A percentile compares a stretch with the other conserved stretches of the same genome.
phyloP scores from a whole-genome alignment of 2,329 filamentous ascomycete genomes.

The Xylariales sp. region DNA sequence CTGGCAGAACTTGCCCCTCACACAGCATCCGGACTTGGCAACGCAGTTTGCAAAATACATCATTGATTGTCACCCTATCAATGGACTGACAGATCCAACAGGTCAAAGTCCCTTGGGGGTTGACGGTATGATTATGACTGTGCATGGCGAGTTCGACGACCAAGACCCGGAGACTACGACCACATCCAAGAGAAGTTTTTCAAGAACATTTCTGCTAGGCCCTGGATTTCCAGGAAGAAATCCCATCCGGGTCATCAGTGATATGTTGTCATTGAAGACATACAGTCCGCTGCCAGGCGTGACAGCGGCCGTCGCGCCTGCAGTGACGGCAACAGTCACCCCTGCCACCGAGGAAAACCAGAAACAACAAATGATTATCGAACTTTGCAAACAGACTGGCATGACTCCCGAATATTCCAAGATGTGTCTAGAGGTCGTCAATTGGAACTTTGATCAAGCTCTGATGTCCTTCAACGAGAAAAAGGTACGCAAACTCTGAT shows the following conservation, averaged over 20 bases:
- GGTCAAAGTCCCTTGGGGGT: slow-evolving; percentile 62
- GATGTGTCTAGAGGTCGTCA: slow-evolving; percentile 74
- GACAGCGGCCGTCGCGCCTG: slow-evolving; percentile 16
- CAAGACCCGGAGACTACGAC: slow-evolving; percentile 51
- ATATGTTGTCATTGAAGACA: slow-evolving; percentile 70
- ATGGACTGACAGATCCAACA: slow-evolving; percentile 65
- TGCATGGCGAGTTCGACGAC: slow-evolving; percentile 86
- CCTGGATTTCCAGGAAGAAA: slow-evolving; percentile 63
- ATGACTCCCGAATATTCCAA: slow-evolving; percentile 77
- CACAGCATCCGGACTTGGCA: slow-evolving; percentile 68
- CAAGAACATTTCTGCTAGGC: slow-evolving; percentile 74
- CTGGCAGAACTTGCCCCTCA: slow-evolving; percentile 68
- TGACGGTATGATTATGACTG: slow-evolving; percentile 70
- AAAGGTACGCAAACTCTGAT: slow-evolving; percentile 61
- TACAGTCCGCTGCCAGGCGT: slow-evolving; percentile 48
- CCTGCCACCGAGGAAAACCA: slow-evolving; percentile 35
- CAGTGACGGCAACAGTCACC: slow-evolving; percentile 16
- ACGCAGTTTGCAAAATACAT: slow-evolving; percentile 69
- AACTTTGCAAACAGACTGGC: slow-evolving; percentile 72
- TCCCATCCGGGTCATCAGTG: slow-evolving; percentile 71
- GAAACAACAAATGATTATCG: slow-evolving; percentile 66
- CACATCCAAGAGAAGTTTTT: slow-evolving; percentile 70
- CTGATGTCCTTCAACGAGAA: slow-evolving; percentile 70
- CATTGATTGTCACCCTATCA: slow-evolving; percentile 74
- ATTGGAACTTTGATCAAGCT: slow-evolving; percentile 76